A percentile compares a stretch with the other conserved stretches of the same genome.
phyloP scores from a whole-genome alignment of 2,329 filamentous ascomycete genomes.

The Scedosporium apiospermum region DNA sequence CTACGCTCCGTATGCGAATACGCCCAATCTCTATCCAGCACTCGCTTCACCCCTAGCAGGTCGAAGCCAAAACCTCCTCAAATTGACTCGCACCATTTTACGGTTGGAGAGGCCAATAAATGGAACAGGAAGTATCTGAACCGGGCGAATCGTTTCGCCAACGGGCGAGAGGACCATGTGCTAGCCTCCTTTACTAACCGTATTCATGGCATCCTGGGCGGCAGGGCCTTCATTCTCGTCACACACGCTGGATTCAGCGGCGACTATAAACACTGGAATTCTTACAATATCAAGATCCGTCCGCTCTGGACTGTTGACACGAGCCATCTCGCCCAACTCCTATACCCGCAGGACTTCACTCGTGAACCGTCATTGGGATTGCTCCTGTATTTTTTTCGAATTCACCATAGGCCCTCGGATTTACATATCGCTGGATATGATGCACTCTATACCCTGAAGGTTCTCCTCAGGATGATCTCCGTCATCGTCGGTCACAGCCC shows the following conservation, averaged over 20 bases:
- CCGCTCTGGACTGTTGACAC: slow-evolving; percentile 4
- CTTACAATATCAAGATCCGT: neutral
- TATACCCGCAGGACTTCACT: neutral
- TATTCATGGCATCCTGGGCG: neutral
- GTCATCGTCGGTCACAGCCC: neutral
- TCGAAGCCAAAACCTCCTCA: neutral
- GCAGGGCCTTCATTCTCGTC: neutral
- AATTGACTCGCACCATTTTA: neutral
- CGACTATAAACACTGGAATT: neutral
- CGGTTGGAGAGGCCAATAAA: neutral
- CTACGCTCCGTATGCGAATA: neutral
- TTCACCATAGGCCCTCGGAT: neutral
- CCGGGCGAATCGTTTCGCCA: neutral
- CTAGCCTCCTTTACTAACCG: neutral
- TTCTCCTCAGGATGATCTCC: neutral
- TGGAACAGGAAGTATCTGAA: neutral
- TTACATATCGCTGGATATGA: slow-evolving; percentile 3
- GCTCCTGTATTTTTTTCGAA: neutral
- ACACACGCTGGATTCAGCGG: neutral
- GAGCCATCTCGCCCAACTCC: neutral
- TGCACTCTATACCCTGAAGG: neutral
- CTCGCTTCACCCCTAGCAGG: neutral
- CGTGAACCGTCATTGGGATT: neutral
- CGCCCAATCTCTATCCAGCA: neutral
- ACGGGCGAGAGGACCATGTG: neutral